Conservation (phyloP, 2,329 filamentous ascomycete genomes). For the Albifimbria verrucaria region DNA sequence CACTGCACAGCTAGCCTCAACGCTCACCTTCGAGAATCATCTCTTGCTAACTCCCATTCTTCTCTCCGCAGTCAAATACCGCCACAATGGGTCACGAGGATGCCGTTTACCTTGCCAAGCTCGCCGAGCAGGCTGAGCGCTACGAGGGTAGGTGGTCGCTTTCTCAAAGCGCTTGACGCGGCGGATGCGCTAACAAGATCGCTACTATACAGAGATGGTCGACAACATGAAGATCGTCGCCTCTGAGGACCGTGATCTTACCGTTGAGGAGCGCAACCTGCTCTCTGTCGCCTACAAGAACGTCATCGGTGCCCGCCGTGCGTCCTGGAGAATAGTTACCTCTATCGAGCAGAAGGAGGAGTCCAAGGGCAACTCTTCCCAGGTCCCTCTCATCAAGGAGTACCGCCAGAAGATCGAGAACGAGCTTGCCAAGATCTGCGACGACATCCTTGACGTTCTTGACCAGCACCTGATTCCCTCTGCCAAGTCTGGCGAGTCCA, state of each 20-base stretch:
- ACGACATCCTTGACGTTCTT: conserved; percentile 93
- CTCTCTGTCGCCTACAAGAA: conserved; percentile 99
- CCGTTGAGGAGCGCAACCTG: conserved; percentile 95
- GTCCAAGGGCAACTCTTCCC: conserved; percentile 92
- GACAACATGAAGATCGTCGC: conserved; percentile 99
- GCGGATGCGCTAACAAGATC: not conserved
- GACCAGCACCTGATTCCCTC: conserved; percentile 92
- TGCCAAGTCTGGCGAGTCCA: conserved; percentile 93
- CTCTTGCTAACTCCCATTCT: conserved; percentile 17
- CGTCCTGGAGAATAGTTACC: conserved; percentile 97
- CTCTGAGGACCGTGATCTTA: conserved; percentile 77
- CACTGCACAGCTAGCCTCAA: too few relatives aligned
- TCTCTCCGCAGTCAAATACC: conserved; percentile 22
- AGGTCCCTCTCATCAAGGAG: conserved; percentile 91
- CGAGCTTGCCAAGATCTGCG: conserved; percentile 95
- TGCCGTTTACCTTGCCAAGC: conserved; percentile 99
- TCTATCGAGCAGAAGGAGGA: conserved; percentile 99
- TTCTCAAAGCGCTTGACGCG: not conserved
- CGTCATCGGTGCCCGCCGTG: conserved; percentile 93
- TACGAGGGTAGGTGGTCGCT: conserved; percentile 78
- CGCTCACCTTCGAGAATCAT: not conserved
- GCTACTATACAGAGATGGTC: conserved; percentile 86
- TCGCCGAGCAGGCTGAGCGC: conserved; percentile 99
- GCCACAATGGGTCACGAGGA: conserved; percentile 98
- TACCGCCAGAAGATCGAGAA: conserved; percentile 98